These are phyloP conservation scores for Amyloporia xantha DNA, from an alignment of 768 basidiomycete genomes.

Conservation along the genomic window DNA sequence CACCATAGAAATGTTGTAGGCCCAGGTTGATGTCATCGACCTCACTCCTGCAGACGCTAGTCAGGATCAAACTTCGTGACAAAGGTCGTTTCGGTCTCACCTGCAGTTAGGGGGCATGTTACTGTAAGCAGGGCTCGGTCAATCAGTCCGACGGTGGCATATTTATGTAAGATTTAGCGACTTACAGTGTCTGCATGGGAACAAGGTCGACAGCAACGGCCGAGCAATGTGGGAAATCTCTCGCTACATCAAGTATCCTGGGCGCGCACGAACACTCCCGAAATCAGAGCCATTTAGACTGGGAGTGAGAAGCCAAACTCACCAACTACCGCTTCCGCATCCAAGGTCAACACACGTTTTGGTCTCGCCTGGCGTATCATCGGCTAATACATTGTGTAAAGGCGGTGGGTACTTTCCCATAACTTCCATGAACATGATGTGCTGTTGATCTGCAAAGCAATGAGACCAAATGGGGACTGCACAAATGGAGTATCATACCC, in stretches of 20 bases:
- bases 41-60: conserved; percentile 48
- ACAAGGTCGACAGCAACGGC: conserved; percentile 75
- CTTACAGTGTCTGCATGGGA: conserved; percentile 70
- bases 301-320: conserved; percentile 14
- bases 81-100: conserved; percentile 29
- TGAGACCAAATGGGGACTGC: no score
- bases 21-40: conserved; percentile 83
- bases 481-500: conserved; percentile 34
- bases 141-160: no score
- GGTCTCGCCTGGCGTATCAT: conserved; percentile 47
- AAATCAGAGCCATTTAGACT: background rate
- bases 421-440: conserved; percentile 53
- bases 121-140: conserved; percentile 30
- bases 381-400: conserved; percentile 51
- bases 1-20: conserved; percentile 72
- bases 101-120: conserved; percentile 66
- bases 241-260: conserved; percentile 73
- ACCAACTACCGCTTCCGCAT: conserved; percentile 78
- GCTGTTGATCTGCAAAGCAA: conserved; percentile 67
- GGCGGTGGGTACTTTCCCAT: conserved; percentile 65
- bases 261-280: conserved; percentile 4
- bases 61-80: background rate
- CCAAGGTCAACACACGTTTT: conserved; percentile 71
- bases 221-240: conserved; percentile 62
- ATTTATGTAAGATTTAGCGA: no score